Percentiles rank a stretch among this genome's conserved stretches.
Conservation (phyloP, 1,139 yeast genomes). For the Suhomyces yuchorum region DNA sequence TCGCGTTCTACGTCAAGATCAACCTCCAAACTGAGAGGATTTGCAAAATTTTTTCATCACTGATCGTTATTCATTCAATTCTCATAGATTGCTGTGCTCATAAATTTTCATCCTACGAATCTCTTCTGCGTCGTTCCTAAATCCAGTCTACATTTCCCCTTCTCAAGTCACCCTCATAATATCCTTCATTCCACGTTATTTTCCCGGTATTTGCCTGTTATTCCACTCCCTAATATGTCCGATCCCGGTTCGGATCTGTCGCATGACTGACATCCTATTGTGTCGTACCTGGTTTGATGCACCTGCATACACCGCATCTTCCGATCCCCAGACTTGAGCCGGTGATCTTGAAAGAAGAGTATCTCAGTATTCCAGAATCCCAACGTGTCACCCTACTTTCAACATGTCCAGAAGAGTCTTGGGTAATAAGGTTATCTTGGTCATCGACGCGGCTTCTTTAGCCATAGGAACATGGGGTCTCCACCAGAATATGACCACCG, state of each 20-base stretch:
- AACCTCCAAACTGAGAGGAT: slow-evolving; percentile 24
- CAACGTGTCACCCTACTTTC: background rate
- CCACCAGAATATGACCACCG: slow-evolving; percentile 19
- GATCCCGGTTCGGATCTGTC: background rate
- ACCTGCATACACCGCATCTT: background rate
- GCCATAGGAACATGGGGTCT: slow-evolving; percentile 37
- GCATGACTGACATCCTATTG: background rate
- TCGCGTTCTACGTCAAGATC: slow-evolving; percentile 22
- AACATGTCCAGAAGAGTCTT: slow-evolving; percentile 26
- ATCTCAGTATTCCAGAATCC: background rate
- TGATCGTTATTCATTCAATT: slow-evolving; percentile 3
- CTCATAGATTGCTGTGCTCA: background rate
- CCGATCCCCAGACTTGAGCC: background rate
- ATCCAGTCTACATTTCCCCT: background rate
- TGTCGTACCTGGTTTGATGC: background rate
- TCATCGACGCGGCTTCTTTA: slow-evolving; percentile 30
- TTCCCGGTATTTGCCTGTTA: too few relatives aligned
- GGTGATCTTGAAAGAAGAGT: background rate
- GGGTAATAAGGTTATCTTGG: slow-evolving; percentile 34
- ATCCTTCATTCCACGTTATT: too few relatives aligned
- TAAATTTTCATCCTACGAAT: background rate
- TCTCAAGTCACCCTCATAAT: too few relatives aligned
- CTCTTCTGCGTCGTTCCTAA: background rate
- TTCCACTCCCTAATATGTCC: too few relatives aligned
- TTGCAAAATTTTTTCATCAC: slow-evolving; percentile 23